These are phyloP conservation scores for Mucor saturninus DNA, from an alignment of 371 early-diverging fungal genomes.

Conservation along the genomic window DNA sequence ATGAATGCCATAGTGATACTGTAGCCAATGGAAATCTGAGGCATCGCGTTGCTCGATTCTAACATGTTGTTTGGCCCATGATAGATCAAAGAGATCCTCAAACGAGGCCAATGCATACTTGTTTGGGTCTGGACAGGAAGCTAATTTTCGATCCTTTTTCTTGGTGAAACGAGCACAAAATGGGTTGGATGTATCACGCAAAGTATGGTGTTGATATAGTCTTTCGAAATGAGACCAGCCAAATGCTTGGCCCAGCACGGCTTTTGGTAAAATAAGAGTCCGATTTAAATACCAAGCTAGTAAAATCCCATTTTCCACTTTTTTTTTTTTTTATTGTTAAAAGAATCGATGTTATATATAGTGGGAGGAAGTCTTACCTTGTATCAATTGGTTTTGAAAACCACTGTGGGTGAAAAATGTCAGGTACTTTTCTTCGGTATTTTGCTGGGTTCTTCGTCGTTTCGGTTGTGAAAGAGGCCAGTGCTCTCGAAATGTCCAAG, in stretches of 20 bases:
- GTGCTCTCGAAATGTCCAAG: conserved; percentile 1
- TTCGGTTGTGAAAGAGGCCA: background rate
- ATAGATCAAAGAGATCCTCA: conserved; percentile 50
- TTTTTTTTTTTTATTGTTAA: no score
- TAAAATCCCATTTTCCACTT: conserved; percentile 65
- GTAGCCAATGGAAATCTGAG: conserved; percentile 42
- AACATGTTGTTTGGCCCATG: conserved; percentile 53
- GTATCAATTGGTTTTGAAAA: conserved; percentile 63
- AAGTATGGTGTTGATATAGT: conserved; percentile 44
- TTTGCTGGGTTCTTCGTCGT: background rate
- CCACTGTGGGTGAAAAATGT: conserved; percentile 66
- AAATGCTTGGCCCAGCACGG: conserved; percentile 58
- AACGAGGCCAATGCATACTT: conserved; percentile 42
- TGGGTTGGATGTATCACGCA: conserved; percentile 30
- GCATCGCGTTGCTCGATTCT: conserved; percentile 33
- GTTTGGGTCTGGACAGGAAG: conserved; percentile 41
- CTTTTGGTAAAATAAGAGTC: conserved; percentile 52
- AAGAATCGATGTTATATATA: no score
- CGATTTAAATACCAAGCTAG: conserved; percentile 58
- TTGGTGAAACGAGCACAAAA: conserved; percentile 18
- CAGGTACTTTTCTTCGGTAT: conserved; percentile 50
- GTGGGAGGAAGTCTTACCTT: conserved; percentile 31
- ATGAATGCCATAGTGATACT: conserved; percentile 32
- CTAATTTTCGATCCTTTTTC: conserved; percentile 11
- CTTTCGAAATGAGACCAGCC: conserved; percentile 49